These are phyloP conservation scores for Adansonia gregorii DNA, from an alignment of 441 rosid species.

Conservation along the genomic window DNA sequence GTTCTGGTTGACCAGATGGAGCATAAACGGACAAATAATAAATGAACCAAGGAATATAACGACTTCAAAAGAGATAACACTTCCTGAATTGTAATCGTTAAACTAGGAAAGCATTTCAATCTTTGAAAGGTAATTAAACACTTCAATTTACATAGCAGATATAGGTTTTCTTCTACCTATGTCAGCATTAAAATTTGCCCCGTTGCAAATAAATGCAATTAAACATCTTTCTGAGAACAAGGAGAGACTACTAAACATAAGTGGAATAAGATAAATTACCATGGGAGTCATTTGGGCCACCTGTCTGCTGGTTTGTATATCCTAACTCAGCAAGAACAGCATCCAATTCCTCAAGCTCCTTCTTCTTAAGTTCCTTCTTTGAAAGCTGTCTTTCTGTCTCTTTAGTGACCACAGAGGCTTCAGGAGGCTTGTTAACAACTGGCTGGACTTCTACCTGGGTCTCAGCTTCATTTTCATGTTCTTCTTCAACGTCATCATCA, in stretches of 20 bases:
- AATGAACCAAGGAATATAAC: neutral
- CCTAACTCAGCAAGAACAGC: slow-evolving; percentile 66
- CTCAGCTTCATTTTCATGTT: slow-evolving; percentile 46
- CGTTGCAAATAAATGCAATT: neutral
- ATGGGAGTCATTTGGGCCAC: slow-evolving; percentile 37
- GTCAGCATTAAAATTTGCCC: neutral
- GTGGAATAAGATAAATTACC: slow-evolving; percentile 34
- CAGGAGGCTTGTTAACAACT: slow-evolving; percentile 39
- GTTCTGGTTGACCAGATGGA: neutral
- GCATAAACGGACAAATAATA: neutral
- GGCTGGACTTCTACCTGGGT: slow-evolving; percentile 33
- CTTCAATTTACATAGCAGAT: neutral
- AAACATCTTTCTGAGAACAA: neutral
- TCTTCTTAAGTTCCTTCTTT: slow-evolving; percentile 65
- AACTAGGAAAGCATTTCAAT: slow-evolving; percentile 13
- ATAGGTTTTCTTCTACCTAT: neutral
- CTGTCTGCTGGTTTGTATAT: slow-evolving; percentile 33
- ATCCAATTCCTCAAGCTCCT: slow-evolving; percentile 65
- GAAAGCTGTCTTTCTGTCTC: slow-evolving; percentile 62
- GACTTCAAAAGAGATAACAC: slow-evolving; percentile 6
- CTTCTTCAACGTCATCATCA: slow-evolving; percentile 68
- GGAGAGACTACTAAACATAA: neutral
- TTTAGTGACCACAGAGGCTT: slow-evolving; percentile 36
- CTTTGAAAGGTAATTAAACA: neutral
- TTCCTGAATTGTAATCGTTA: neutral